A percentile compares a stretch with the other conserved stretches of the same genome.
Conservation (phyloP, 495 filamentous ascomycete genomes). For the Penicillium coffeae region DNA sequence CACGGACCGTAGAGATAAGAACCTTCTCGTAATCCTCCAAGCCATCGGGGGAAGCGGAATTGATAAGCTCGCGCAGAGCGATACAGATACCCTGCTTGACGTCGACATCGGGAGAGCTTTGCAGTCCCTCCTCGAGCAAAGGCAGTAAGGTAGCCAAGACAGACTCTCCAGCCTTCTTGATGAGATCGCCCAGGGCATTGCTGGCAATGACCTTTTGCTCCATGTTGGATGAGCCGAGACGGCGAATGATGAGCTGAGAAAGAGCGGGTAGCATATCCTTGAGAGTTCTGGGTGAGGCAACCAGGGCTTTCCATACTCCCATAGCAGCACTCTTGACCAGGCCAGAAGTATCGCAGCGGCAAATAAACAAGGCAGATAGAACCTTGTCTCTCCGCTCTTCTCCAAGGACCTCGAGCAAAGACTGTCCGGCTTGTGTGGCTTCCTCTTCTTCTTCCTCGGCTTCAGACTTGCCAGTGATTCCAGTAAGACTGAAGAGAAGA, state of each 20-base stretch:
- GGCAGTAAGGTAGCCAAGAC: conserved; percentile 85
- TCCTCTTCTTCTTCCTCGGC: conserved; percentile 76
- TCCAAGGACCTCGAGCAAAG: conserved; percentile 86
- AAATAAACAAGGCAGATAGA: conserved; percentile 92
- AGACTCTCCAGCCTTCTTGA: conserved; percentile 92
- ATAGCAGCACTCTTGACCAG: conserved; percentile 88
- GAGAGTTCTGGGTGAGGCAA: conserved; percentile 85
- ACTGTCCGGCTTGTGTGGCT: conserved; percentile 79
- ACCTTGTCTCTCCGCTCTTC: conserved; percentile 95
- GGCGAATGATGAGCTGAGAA: conserved; percentile 88
- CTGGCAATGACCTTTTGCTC: conserved; percentile 98
- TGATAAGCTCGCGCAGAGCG: conserved; percentile 86
- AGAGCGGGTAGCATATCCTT: conserved; percentile 94
- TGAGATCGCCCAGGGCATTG: conserved; percentile 92
- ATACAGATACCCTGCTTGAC: conserved; percentile 97
- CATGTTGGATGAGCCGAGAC: conserved; percentile 92
- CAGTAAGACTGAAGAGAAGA: conserved; percentile 94
- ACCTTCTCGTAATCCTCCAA: conserved; percentile 94
- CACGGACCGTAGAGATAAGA: conserved; percentile 88
- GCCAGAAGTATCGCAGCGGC: conserved; percentile 93
- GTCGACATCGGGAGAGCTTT: conserved; percentile 84
- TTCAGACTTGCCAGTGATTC: conserved; percentile 81
- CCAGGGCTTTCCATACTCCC: conserved; percentile 92
- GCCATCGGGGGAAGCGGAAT: conserved; percentile 82
- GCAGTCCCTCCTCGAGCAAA: conserved; percentile 87